Conservation (phyloP, 148 eudicot species). For the Chenopodium formosanum region DNA sequence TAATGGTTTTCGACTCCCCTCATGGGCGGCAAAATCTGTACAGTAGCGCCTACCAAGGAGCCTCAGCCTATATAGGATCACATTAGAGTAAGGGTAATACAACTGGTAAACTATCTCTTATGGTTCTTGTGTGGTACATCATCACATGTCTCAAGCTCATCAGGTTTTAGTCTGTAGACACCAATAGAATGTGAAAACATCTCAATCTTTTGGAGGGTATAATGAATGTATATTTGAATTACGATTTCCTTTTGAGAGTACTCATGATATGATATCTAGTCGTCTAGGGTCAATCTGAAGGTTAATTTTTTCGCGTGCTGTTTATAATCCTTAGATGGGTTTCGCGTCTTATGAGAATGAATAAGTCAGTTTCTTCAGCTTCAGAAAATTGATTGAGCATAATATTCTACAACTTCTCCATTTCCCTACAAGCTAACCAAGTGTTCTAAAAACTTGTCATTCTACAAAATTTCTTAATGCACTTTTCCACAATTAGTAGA, state of each 20-base stretch:
- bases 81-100: conserved; percentile 22
- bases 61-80: conserved; percentile 31
- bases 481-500: neutral
- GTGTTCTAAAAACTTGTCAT: conserved; percentile 2
- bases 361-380: neutral
- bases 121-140: conserved; percentile 27
- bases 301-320: neutral
- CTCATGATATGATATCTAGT: neutral
- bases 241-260: conserved; percentile 15
- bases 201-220: conserved; percentile 19
- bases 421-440: neutral
- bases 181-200: conserved; percentile 20
- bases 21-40: conserved; percentile 26
- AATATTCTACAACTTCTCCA: neutral
- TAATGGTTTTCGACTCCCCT: conserved; percentile 35
- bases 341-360: neutral
- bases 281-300: conserved; percentile 13
- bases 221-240: conserved; percentile 28
- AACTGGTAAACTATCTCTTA: conserved; percentile 22
- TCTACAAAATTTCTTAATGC: neutral
- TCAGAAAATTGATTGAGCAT: conserved; percentile 2
- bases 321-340: conserved; percentile 9
- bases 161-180: conserved; percentile 25
- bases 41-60: conserved; percentile 25
- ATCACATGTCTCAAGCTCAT: conserved; percentile 27